Percentiles rank a stretch among this genome's conserved stretches.
phyloP scores from a whole-genome alignment of 2,329 filamentous ascomycete species.

The Cladosporium colombiae region DNA sequence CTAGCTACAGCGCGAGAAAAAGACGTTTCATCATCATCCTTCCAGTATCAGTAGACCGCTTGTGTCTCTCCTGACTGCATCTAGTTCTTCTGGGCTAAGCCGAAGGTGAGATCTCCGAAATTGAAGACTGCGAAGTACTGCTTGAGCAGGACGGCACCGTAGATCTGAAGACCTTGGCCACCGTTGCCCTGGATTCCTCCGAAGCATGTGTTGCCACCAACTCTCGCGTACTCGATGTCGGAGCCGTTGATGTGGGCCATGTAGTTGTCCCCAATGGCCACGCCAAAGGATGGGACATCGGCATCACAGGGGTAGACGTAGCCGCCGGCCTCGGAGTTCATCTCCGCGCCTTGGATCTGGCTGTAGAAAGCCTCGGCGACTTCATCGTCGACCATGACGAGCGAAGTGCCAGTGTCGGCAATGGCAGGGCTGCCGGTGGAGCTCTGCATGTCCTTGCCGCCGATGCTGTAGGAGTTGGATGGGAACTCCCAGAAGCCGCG shows the following conservation, averaged over 20 bases:
- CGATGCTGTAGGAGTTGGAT: conserved; percentile 59
- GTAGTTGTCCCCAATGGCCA: conserved; percentile 57
- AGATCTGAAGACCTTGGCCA: conserved; percentile 59
- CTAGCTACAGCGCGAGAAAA: not conserved
- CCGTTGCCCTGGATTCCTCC: conserved; percentile 65
- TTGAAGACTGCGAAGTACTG: conserved; percentile 63
- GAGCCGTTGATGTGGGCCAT: conserved; percentile 35
- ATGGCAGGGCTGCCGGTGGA: conserved; percentile 49
- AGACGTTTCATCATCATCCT: not conserved
- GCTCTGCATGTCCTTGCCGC: conserved; percentile 56
- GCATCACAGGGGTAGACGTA: conserved; percentile 48
- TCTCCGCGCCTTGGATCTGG: conserved; percentile 42
- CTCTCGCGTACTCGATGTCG: conserved; percentile 55
- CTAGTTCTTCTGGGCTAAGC: conserved; percentile 49
- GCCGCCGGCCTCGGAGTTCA: conserved; percentile 42
- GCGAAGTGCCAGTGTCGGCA: conserved; percentile 60
- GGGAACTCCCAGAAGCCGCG: conserved; percentile 71
- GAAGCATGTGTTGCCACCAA: conserved; percentile 61
- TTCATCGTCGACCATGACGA: conserved; percentile 59
- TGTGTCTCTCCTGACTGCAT: not conserved
- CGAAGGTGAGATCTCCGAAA: conserved; percentile 53
- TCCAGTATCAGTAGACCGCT: not conserved
- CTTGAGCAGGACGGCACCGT: conserved; percentile 63
- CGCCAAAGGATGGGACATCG: conserved; percentile 46
- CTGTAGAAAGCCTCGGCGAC: conserved; percentile 48